Evolutionary conservation across 805 yeast genomes (phyloP), one percentile per base, ranked within the genome.

Genomic region (Wickerhamiella alocasiicola): DNA sequence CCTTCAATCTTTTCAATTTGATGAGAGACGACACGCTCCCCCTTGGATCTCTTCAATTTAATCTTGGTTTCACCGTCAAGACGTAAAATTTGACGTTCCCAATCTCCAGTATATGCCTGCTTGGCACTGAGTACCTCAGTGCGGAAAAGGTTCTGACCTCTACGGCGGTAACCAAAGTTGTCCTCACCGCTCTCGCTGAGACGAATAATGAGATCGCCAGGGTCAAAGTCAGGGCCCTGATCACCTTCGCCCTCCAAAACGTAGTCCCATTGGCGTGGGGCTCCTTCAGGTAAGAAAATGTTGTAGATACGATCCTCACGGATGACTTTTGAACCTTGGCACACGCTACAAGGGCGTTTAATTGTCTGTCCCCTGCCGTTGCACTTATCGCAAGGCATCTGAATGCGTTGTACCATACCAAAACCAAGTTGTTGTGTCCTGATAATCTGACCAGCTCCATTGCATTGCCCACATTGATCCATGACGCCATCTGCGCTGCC

Each of bases 321-420:
- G 13, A 63, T 66, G 3, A 81, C 79, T 19, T 84, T 79, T 2
- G 61, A 46, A 2, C 98, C 98, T 9, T 66, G 58, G 60, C 98
- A 91, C 25, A 56, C 60, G 13, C 65, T 55, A 65, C 98, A 91
- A 32, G 68, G 67, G 48, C 78, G 65, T 35, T 70, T 64, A 30
- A 83, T 78, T 6, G 67, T 61, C 42, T 72, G 64, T 9, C 98
- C 98, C 32, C 67, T 63, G 26, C 97, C 97, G 9, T 64, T 62
- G 67, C 98, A 91, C 39, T 64, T 62, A 41, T 80, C 84, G 68
- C 98, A 91, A 3, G 69, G 67, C 32, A 76, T 70, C 56, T 82
- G 88, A 50, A 87, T 68, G 46, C 78, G 81, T 60, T 91, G 97
- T 46, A 82, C 64, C 84, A 91, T 82, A 6, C 87, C 87, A 4